These are phyloP conservation scores for Hypholoma sublateritium DNA, from an alignment of 768 basidiomycete genomes.

Conservation along the genomic window DNA sequence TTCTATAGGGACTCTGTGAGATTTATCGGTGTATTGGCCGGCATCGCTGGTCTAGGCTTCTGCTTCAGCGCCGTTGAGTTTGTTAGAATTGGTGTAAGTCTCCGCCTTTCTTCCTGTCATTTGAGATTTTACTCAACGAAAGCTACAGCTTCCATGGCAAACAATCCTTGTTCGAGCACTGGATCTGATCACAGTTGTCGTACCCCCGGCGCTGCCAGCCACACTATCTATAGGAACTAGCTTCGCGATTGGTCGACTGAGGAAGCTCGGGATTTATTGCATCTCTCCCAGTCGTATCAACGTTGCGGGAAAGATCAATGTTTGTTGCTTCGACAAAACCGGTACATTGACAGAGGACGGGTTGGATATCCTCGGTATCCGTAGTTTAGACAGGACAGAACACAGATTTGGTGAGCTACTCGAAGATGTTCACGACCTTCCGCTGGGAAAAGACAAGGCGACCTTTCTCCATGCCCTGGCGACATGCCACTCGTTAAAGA, in stretches of 20 bases:
- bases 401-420: slow-evolving; percentile 89
- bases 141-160: slow-evolving; percentile 74
- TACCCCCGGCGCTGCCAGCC: slow-evolving; percentile 95
- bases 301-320: slow-evolving; percentile 92
- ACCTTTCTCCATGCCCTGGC: slow-evolving; percentile 90
- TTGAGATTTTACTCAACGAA: slow-evolving; percentile 2
- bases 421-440: slow-evolving; percentile 83
- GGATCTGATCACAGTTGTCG: slow-evolving; percentile 95
- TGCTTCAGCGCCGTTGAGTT: slow-evolving; percentile 91
- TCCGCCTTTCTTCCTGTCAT: neutral
- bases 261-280: slow-evolving; percentile 88
- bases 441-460: slow-evolving; percentile 68
- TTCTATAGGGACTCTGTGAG: slow-evolving; percentile 92
- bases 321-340: slow-evolving; percentile 99
- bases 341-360: slow-evolving; percentile 98
- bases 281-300: slow-evolving; percentile 97
- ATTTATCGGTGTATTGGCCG: slow-evolving; percentile 89
- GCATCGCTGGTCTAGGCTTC: slow-evolving; percentile 92
- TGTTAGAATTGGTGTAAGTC: slow-evolving; percentile 78
- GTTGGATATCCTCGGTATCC: slow-evolving; percentile 92
- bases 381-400: slow-evolving; percentile 73
- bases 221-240: slow-evolving; percentile 97
- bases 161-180: slow-evolving; percentile 90
- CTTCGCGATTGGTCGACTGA: slow-evolving; percentile 87
- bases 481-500: slow-evolving; percentile 94